These are phyloP conservation scores for Ascochyta rabiei DNA, from an alignment of 2,329 filamentous ascomycete species.

Conservation along the genomic window DNA sequence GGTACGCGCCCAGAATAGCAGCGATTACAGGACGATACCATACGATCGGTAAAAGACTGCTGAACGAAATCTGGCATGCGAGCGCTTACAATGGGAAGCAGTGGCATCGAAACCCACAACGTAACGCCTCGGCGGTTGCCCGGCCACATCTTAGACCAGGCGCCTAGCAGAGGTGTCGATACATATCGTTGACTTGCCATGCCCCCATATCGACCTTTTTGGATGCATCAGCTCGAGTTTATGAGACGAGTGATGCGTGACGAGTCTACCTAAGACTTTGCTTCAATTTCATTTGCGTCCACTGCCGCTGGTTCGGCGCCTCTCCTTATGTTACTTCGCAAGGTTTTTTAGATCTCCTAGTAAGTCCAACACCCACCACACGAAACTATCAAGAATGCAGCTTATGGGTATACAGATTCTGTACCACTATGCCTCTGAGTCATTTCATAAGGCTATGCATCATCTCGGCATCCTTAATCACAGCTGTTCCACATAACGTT, in stretches of 20 bases:
- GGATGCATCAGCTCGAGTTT: conserved; percentile 36
- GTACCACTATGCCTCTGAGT: conserved; percentile 50
- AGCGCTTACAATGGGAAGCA: conserved; percentile 43
- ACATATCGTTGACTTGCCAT: conserved; percentile 47
- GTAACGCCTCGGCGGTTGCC: conserved; percentile 47
- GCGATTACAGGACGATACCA: conserved; percentile 37
- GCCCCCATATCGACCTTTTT: conserved; percentile 26
- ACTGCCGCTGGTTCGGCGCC: conserved; percentile 46
- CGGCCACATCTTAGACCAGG: conserved; percentile 39
- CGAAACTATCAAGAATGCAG: conserved; percentile 28
- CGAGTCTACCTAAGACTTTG: conserved; percentile 45
- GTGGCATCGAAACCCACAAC: conserved; percentile 33
- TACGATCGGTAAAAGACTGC: conserved; percentile 29
- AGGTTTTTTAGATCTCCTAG: conserved; percentile 35
- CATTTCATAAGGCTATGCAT: conserved; percentile 47
- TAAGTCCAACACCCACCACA: conserved; percentile 28
- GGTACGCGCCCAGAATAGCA: conserved; percentile 41
- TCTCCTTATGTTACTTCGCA: conserved; percentile 40
- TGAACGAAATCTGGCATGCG: conserved; percentile 30
- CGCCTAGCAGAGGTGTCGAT: conserved; percentile 36
- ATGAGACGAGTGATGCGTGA: conserved; percentile 46
- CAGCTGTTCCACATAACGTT: conserved; percentile 38
- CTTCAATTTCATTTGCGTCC: conserved; percentile 44
- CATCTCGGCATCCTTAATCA: conserved; percentile 43
- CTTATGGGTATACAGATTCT: conserved; percentile 39